Evolutionary conservation across 768 basidiomycete genomes (phyloP).

Genomic region (Termitomyces sp.): DNA sequence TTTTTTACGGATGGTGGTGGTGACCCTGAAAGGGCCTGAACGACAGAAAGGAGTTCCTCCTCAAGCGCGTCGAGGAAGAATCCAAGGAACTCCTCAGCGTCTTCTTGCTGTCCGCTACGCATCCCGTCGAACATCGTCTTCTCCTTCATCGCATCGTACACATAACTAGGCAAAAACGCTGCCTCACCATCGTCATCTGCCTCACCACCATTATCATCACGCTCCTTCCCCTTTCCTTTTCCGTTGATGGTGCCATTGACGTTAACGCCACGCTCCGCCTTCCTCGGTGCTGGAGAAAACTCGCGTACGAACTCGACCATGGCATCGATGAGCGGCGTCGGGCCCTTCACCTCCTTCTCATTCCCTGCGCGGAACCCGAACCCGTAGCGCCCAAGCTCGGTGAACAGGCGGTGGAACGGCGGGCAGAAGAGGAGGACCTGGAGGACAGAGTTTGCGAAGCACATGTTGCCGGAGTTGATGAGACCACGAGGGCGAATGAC

Average conservation of each 20-base stretch:
- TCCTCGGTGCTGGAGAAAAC: slow-evolving; percentile 40
- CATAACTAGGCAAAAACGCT: slow-evolving; percentile 79
- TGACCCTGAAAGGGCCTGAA: slow-evolving; percentile 40
- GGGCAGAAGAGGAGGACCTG: slow-evolving; percentile 87
- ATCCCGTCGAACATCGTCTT: slow-evolving; percentile 93
- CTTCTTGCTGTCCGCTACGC: slow-evolving; percentile 95
- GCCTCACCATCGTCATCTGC: slow-evolving; percentile 52
- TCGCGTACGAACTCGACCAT: slow-evolving; percentile 75
- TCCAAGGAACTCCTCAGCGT: slow-evolving; percentile 98
- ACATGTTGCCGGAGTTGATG: slow-evolving; percentile 95
- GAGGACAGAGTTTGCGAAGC: slow-evolving; percentile 93
- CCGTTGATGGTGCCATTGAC: slow-evolving; percentile 44
- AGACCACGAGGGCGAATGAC: slow-evolving; percentile 71
- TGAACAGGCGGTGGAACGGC: slow-evolving; percentile 81
- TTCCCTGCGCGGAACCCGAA: slow-evolving; percentile 23
- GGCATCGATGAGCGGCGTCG: slow-evolving; percentile 61
- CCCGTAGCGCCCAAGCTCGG: slow-evolving; percentile 56
- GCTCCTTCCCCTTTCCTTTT: slow-evolving; percentile 21
- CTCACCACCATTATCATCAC: slow-evolving; percentile 28
- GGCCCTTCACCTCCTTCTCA: slow-evolving; percentile 24
- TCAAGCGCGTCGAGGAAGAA: slow-evolving; percentile 94
- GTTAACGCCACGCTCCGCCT: slow-evolving; percentile 23
- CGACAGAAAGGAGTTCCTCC: slow-evolving; percentile 80
- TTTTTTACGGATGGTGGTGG: slow-evolving; percentile 30
- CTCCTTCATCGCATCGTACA: slow-evolving; percentile 92